Evolutionary conservation across 768 basidiomycete species (phyloP).

Genomic region (Mycena belliarum): DNA sequence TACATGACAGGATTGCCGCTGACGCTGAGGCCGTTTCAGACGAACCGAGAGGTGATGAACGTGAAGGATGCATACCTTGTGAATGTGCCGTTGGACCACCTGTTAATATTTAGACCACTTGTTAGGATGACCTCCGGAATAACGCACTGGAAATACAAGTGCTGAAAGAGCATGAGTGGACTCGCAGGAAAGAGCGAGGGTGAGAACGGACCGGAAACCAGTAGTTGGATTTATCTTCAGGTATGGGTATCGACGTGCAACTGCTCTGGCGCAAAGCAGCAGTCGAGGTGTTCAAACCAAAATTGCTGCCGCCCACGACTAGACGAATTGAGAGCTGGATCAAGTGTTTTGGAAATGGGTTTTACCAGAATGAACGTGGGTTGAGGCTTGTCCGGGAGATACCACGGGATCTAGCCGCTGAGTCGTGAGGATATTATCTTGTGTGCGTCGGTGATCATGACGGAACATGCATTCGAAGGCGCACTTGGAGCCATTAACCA

Average conservation of each 20-base stretch:
- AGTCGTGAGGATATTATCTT: conserved; percentile 23
- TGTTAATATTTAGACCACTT: neutral
- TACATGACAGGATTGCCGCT: conserved; percentile 22
- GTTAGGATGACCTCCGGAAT: too few relatives aligned
- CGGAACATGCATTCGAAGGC: neutral
- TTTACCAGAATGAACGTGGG: conserved; percentile 19
- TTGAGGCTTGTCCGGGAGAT: conserved; percentile 19
- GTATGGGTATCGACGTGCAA: conserved; percentile 22
- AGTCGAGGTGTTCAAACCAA: conserved; percentile 19
- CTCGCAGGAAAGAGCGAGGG: neutral
- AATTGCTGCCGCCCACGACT: conserved; percentile 22
- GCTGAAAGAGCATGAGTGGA: neutral
- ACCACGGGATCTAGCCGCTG: conserved; percentile 20
- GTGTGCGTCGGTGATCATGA: neutral
- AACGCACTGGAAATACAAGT: conserved; percentile 22
- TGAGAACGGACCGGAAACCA: conserved; percentile 16
- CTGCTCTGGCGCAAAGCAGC: conserved; percentile 10
- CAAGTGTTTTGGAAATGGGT: neutral
- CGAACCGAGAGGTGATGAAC: neutral
- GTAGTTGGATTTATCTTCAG: conserved; percentile 22
- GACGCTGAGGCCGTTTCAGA: conserved; percentile 5
- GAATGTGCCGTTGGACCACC: conserved; percentile 22
- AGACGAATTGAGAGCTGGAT: neutral
- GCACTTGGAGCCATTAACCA: conserved; percentile 22
- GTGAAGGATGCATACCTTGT: conserved; percentile 6